Evolutionary conservation across 495 filamentous ascomycete species (phyloP).

Genomic region (Penicillium soppii): DNA sequence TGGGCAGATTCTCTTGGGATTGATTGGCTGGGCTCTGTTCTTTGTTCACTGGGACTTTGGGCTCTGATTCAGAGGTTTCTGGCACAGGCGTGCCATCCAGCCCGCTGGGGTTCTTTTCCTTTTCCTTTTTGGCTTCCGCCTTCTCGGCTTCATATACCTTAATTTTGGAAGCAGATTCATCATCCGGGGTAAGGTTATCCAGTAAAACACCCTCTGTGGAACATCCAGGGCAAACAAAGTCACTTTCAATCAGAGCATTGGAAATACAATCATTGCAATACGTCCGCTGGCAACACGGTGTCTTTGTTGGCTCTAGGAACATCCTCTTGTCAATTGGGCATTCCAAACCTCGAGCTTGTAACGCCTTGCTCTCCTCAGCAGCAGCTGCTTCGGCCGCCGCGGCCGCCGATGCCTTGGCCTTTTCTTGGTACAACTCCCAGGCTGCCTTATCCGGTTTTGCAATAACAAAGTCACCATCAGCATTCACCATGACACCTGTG

Average conservation of each 20-base stretch:
- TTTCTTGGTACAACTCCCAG: constrained; percentile 96
- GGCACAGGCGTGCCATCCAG: constrained; percentile 28
- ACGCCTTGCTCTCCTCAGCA: constrained; percentile 70
- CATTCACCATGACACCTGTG: constrained; percentile 93
- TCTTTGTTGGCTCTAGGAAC: constrained; percentile 97
- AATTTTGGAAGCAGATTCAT: constrained; percentile 72
- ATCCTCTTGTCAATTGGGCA: constrained; percentile 95
- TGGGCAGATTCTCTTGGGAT: constrained; percentile 21
- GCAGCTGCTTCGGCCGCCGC: constrained; percentile 68
- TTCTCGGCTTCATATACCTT: constrained; percentile 76
- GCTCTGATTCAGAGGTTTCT: constrained; percentile 25
- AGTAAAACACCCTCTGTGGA: constrained; percentile 85
- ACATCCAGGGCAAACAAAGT: constrained; percentile 93
- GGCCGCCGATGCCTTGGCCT: constrained; percentile 77
- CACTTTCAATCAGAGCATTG: constrained; percentile 94
- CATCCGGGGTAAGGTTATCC: constrained; percentile 83
- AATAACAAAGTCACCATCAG: constrained; percentile 94
- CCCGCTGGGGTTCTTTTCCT: constrained; percentile 52
- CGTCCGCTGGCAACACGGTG: constrained; percentile 93
- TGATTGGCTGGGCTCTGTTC: constrained; percentile 39
- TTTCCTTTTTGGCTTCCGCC: constrained; percentile 57
- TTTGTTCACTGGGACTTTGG: constrained; percentile 15
- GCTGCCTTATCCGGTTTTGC: constrained; percentile 90
- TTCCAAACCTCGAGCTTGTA: constrained; percentile 83
- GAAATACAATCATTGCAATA: constrained; percentile 99